phyloP scores from a whole-genome alignment of 2,329 filamentous ascomycete genomes.

The Xylariales sp. region DNA sequence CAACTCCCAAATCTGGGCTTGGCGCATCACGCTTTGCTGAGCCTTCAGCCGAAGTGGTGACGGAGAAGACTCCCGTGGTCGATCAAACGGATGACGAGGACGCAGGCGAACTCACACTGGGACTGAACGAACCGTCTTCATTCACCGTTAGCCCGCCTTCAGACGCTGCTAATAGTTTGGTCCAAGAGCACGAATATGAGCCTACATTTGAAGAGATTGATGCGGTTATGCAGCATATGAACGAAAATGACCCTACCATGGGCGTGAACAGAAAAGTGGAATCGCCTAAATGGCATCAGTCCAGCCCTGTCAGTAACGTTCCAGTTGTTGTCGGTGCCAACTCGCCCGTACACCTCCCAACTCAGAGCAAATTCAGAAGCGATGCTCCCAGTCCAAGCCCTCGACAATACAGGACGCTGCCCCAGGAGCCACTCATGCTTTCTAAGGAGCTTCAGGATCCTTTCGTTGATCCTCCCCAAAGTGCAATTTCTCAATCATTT shows the following conservation, averaged over 20 bases:
- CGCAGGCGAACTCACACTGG: slow-evolving; percentile 20
- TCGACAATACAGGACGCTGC: slow-evolving; percentile 44
- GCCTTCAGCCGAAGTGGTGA: slow-evolving; percentile 30
- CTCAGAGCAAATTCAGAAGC: slow-evolving; percentile 51
- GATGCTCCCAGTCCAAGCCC: slow-evolving; percentile 73
- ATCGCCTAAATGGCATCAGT: slow-evolving; percentile 41
- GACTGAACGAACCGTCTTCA: slow-evolving; percentile 22
- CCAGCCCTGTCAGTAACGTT: slow-evolving; percentile 33
- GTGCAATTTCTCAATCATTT: slow-evolving; percentile 39
- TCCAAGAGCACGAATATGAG: slow-evolving; percentile 26
- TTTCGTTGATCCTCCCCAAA: slow-evolving; percentile 49
- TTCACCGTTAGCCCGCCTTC: slow-evolving; percentile 25
- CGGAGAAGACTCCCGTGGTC: slow-evolving; percentile 11
- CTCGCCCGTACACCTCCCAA: slow-evolving; percentile 50
- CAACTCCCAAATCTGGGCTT: slow-evolving; percentile 38
- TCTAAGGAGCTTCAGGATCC: slow-evolving; percentile 59
- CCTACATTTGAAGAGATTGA: slow-evolving; percentile 81
- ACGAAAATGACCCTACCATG: slow-evolving; percentile 67
- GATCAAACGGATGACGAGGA: slow-evolving; percentile 3
- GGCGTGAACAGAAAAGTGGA: slow-evolving; percentile 63
- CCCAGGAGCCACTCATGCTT: slow-evolving; percentile 41
- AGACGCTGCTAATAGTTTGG: slow-evolving; percentile 16
- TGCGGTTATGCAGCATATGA: slow-evolving; percentile 83
- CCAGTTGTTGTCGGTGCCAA: slow-evolving; percentile 33
- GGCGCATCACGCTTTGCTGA: slow-evolving; percentile 40